A percentile compares a stretch with the other conserved stretches of the same genome.
Conservation (phyloP, 495 filamentous ascomycete species). For the Xylaria curta region DNA sequence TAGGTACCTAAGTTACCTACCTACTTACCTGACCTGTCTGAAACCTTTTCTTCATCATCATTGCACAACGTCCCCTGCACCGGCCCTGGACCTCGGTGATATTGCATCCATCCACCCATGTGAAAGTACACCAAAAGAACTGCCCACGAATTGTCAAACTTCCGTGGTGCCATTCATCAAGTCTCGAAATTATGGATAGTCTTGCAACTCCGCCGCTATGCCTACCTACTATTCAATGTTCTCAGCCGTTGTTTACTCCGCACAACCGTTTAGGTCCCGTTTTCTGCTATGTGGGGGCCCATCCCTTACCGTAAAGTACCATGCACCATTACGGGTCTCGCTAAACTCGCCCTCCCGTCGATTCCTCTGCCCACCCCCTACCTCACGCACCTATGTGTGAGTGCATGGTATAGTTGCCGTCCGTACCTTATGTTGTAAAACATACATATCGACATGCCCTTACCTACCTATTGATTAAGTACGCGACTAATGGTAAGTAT, state of each 20-base stretch:
- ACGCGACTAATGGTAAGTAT: not conserved
- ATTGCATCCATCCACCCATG: not conserved
- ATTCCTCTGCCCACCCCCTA: not conserved
- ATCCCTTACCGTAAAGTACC: slow-evolving; percentile 17
- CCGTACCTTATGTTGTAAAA: too few relatives aligned
- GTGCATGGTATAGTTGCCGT: not conserved
- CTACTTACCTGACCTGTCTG: not conserved
- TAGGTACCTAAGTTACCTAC: not conserved
- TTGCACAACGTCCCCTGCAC: not conserved
- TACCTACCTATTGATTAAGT: not conserved
- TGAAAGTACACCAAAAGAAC: not conserved
- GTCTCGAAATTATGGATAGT: not conserved
- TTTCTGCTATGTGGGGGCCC: slow-evolving; percentile 13
- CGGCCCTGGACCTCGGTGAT: not conserved
- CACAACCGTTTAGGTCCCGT: slow-evolving; percentile 19
- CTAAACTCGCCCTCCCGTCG: slow-evolving; percentile 1
- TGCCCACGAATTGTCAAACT: not conserved
- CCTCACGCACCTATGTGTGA: not conserved
- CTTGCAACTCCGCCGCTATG: slow-evolving; percentile 10
- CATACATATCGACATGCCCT: not conserved
- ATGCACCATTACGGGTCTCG: not conserved
- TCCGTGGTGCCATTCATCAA: not conserved
- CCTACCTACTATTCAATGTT: not conserved
- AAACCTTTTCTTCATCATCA: not conserved
- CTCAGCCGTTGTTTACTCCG: slow-evolving; percentile 15